These are phyloP conservation scores for Apophysomyces elegans DNA, from an alignment of 371 early-diverging fungal genomes.

Conservation along the genomic window DNA sequence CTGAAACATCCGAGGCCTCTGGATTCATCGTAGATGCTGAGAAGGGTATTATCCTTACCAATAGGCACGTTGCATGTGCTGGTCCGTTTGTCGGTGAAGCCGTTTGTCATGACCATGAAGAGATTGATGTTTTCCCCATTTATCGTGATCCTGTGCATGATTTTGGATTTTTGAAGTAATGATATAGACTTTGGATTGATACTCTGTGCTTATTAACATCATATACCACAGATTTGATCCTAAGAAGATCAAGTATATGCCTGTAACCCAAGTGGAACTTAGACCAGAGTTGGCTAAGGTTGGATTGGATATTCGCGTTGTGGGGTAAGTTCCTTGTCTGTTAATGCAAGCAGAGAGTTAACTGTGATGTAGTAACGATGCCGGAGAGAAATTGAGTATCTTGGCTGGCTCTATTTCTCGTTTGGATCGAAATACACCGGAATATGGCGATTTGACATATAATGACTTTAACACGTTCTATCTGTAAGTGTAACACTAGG, in stretches of 20 bases:
- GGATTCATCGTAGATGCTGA: constrained; percentile 94
- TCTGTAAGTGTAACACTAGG: constrained; percentile 38
- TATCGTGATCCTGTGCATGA: constrained; percentile 87
- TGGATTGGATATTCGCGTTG: constrained; percentile 91
- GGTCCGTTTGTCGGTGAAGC: constrained; percentile 92
- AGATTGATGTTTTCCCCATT: constrained; percentile 84
- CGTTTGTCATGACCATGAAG: constrained; percentile 91
- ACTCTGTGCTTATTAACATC: constrained; percentile 13
- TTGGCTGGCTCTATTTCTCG: constrained; percentile 88
- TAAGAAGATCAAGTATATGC: constrained; percentile 79
- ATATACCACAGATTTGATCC: constrained; percentile 66
- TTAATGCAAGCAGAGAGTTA: neutral
- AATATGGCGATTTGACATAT: constrained; percentile 64
- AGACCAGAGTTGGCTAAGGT: constrained; percentile 85
- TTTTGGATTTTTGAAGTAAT: constrained; percentile 63
- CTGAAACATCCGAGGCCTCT: constrained; percentile 71
- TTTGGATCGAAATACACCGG: constrained; percentile 79
- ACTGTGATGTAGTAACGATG: constrained; percentile 70
- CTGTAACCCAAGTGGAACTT: constrained; percentile 76
- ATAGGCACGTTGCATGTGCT: constrained; percentile 91
- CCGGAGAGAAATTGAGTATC: constrained; percentile 91
- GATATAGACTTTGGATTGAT: neutral
- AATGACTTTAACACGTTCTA: constrained; percentile 85
- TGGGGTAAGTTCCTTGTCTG: constrained; percentile 59
- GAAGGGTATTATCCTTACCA: constrained; percentile 88